Conservation (phyloP, 139 green algal species). For the Edaphochlamys debaryana region DNA sequence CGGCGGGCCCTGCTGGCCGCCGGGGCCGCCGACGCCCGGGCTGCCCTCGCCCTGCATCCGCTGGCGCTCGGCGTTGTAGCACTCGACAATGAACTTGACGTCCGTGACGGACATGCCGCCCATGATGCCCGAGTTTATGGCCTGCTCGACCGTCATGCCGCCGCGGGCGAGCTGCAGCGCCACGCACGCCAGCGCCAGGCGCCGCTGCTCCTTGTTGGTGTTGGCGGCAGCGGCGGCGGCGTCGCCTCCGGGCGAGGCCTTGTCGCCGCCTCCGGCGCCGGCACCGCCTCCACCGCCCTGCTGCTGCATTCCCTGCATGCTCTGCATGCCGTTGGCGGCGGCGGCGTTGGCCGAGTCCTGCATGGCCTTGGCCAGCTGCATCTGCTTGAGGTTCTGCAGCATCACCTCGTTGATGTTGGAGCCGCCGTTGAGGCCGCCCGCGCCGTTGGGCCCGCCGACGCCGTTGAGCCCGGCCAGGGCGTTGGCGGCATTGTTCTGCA, state of each 20-base stretch:
- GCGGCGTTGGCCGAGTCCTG: neutral
- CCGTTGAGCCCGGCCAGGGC: slow-evolving; percentile 15
- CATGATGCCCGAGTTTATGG: slow-evolving; percentile 67
- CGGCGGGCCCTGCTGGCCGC: neutral
- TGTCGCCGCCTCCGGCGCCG: neutral
- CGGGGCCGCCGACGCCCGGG: neutral
- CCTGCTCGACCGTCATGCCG: slow-evolving; percentile 58
- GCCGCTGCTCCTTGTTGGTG: slow-evolving; percentile 55
- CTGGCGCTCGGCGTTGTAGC: slow-evolving; percentile 55
- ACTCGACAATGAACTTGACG: slow-evolving; percentile 63
- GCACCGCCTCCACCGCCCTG: no score
- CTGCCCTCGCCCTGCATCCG: slow-evolving; percentile 42
- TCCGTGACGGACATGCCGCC: slow-evolving; percentile 62
- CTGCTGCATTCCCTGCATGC: no score
- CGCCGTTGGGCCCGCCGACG: neutral
- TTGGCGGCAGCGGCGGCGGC: slow-evolving; percentile 7
- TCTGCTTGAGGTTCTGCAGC: slow-evolving; percentile 33
- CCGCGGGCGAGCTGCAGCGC: slow-evolving; percentile 56
- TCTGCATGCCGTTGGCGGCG: neutral
- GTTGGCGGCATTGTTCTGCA: neutral
- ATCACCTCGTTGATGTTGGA: slow-evolving; percentile 31
- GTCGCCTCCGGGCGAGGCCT: neutral
- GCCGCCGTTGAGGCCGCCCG: neutral
- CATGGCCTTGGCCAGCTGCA: slow-evolving; percentile 39
- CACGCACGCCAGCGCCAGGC: slow-evolving; percentile 61